Evolutionary conservation across 805 yeast genomes (phyloP), one percentile per base, ranked within the genome.

Genomic region (Vanderwaltozyma yarrowii): DNA sequence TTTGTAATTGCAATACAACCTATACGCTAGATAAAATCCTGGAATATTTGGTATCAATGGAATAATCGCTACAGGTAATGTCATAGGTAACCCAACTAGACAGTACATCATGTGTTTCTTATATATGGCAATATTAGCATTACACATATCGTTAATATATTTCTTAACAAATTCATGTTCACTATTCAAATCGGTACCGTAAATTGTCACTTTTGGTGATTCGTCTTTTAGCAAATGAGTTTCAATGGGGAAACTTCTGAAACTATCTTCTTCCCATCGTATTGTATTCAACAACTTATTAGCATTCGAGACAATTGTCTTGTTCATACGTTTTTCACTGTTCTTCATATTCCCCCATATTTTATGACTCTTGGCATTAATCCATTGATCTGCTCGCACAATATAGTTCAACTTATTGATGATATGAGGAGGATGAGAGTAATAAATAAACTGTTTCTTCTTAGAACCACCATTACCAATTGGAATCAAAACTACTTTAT

Each of bases 11-110:
- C 95, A 85, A 62, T 86, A 88, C 15, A 81, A 69, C 43, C 97
- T 68, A 55, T 81, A 88, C 3, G 81, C 68, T 31, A 88, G 60
- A 51, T 86, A 89, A 52, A 89, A 81, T 0, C 95, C 95, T 0
- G 97, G 97, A 16, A 88, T 73, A 50, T 88, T 88, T 16, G 97
- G 97, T 3, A 87, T 57, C n/a, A 88, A 67, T 0, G 97, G 97
- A 0, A 89, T 53, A 31, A 86, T 49, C 0, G 85, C 87, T 31
- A 88, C 57, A 2, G 97, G 97, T 3, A 85, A 48, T 0, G 94
- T 76, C 32, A 88, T 45, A 2, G 96, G 96, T 3, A 89, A 59
- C 3, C 77, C 76, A 13, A 78, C 41, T 1, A 73, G 67, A 46
- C 81, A 74, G 28, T 65, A 45, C 2, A 72, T 33, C 45, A 80